Base-by-base conservation (phyloP, 2,329 filamentous ascomycete genomes). In the Aspergillus sojae region DNA sequence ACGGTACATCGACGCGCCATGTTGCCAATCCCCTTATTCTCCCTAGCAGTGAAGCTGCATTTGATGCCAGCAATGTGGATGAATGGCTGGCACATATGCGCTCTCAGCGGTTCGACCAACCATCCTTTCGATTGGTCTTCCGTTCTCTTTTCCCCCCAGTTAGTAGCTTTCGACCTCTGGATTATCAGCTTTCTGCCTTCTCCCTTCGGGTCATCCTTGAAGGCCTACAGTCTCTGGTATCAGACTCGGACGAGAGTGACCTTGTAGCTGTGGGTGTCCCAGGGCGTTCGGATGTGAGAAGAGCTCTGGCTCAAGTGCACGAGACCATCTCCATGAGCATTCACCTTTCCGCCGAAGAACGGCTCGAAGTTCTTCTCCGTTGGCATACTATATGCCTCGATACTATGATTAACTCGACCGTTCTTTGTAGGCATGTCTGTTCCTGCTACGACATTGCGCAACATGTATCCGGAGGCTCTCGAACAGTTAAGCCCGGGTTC, bases 331-430 rank as follows among this genome's bases (percentile, higher is more conserved):
- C 71, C 1, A 72, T 72, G 65, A 79, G 74, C 63, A 72, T 74
- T 4, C 74, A 76, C 46, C 72, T 80, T 32, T 75, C 75, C 2
- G 68, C 73, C 2, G 70, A 73, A 0, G 80, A 82, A 57, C 68
- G 75, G 36, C 71, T 80, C 1, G 80, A 82, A 61, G 73, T 79
- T 0, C 71, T 82, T 9, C 68, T 82, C 0, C 76, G 80, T 41
- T 82, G 80, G 80, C 80, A 82, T 55, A 76, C 79, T 1, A 77
- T 82, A 32, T 82, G 80, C 43, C 75, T 82, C 1, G 79, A 82
- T 63, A 75, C 76, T 0, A 76, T 77, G 70, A 75, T 78, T 26
- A 76, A 79, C 64, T 80, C 80, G 0, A 77, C 79, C 0, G 64
- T 75, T 3, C 75, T 82, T 5, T 79, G 76, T 55, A 72, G 77